phyloP scores from a whole-genome alignment of 257 asterid genomes.

The Jacaranda copaia region DNA sequence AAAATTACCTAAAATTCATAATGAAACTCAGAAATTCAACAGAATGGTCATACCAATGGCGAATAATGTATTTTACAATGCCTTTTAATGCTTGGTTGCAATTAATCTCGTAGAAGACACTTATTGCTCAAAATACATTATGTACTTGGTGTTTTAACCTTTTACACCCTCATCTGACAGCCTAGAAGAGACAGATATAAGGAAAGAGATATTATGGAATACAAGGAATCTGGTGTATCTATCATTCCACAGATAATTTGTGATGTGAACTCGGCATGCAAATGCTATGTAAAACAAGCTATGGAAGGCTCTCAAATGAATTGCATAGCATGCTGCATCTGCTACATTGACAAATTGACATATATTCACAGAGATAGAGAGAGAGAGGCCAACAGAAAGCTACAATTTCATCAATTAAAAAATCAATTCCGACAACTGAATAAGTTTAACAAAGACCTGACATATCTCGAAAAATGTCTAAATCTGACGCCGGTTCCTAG shows the following conservation, averaged over 20 bases:
- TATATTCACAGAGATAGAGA: slow-evolving; percentile 12
- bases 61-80: neutral
- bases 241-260: neutral
- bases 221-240: neutral
- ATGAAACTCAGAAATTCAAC: neutral
- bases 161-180: neutral
- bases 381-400: slow-evolving; percentile 13
- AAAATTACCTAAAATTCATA: slow-evolving; percentile 2
- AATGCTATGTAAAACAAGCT: neutral
- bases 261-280: neutral
- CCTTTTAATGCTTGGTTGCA: slow-evolving; percentile 21
- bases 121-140: slow-evolving; percentile 16
- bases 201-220: slow-evolving; percentile 16
- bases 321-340: slow-evolving; percentile 2
- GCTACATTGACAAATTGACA: slow-evolving; percentile 12
- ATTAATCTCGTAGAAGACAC: slow-evolving; percentile 1
- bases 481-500: slow-evolving; percentile 51
- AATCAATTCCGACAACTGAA: slow-evolving; percentile 41
- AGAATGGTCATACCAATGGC: neutral
- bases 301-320: slow-evolving; percentile 1
- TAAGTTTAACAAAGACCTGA: slow-evolving; percentile 43
- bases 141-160: neutral
- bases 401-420: slow-evolving; percentile 46
- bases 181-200: neutral
- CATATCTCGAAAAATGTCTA: slow-evolving; percentile 68